A percentile compares a stretch with the other conserved stretches of the same genome.
Evolutionary conservation across 73 alveolate genomes (phyloP).

Genomic region (Paramecium biaurelia): DNA sequence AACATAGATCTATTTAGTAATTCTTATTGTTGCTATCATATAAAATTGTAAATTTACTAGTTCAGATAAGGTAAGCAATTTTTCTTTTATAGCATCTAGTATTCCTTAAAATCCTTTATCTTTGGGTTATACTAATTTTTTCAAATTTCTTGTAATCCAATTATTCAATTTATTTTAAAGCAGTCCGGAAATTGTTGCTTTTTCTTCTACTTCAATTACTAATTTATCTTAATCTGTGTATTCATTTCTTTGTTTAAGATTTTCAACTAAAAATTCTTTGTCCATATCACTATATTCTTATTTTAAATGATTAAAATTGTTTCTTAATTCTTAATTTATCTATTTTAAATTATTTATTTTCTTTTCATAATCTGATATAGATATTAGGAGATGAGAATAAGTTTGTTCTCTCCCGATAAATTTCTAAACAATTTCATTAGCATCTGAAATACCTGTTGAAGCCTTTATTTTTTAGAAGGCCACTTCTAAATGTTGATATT

Average conservation of each 20-base stretch:
- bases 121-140: not conserved
- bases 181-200: not conserved
- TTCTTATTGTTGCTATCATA: not conserved
- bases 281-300: conserved; percentile 49
- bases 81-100: not conserved
- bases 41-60: not conserved
- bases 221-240: not conserved
- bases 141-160: conserved; percentile 19
- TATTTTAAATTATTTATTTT: conserved; percentile 14
- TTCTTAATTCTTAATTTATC: conserved; percentile 17
- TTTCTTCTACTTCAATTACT: not conserved
- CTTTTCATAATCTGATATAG: conserved; percentile 61
- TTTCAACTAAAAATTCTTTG: conserved; percentile 25
- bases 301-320: not conserved
- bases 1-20: not conserved
- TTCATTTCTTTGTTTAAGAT: not conserved
- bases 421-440: conserved; percentile 55
- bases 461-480: conserved; percentile 64
- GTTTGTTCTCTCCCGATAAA: conserved; percentile 61
- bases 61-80: not conserved
- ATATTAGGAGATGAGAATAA: conserved; percentile 48
- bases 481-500: conserved; percentile 19
- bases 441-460: conserved; percentile 58
- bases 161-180: not conserved
- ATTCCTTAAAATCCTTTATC: conserved; percentile 2